A percentile compares a stretch with the other conserved stretches of the same genome.
Evolutionary conservation across 352 stramenopile genomes (phyloP).

Genomic region (Globisporangium iwayamae): DNA sequence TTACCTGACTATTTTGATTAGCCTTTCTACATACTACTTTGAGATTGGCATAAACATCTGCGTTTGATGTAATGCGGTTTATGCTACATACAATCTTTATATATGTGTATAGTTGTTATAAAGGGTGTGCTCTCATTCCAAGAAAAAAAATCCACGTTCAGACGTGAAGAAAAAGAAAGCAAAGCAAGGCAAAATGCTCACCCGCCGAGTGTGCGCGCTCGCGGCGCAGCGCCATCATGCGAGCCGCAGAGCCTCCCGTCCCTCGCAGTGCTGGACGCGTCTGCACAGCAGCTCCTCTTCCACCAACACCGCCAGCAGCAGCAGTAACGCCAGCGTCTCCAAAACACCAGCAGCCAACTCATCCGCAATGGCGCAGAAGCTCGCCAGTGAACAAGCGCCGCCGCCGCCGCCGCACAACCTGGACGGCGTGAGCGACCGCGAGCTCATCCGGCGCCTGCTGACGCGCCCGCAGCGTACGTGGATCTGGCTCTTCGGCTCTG

Average conservation of each 20-base stretch:
- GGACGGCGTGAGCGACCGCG: constrained; percentile 40
- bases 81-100: too few relatives aligned
- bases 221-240: constrained; percentile 4
- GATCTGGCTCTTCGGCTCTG: constrained; percentile 44
- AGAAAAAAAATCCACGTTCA: not conserved
- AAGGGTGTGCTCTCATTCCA: too few relatives aligned
- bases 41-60: too few relatives aligned
- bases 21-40: too few relatives aligned
- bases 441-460: constrained; percentile 29
- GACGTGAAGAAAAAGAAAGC: not conserved
- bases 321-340: not conserved
- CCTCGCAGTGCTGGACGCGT: not conserved
- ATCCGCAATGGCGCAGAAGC: not conserved
- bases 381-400: not conserved
- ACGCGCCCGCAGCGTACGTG: constrained; percentile 53
- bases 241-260: not conserved
- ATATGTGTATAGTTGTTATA: too few relatives aligned
- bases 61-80: too few relatives aligned
- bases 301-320: not conserved
- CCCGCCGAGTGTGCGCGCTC: constrained; percentile 13
- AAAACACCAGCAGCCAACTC: not conserved
- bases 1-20: too few relatives aligned
- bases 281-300: not conserved
- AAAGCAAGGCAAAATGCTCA: constrained; percentile 6
- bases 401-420: not conserved